These are phyloP conservation scores for Plasmodium falciparum DNA, from an alignment of 169 alveolate species.

Conservation along the genomic window DNA sequence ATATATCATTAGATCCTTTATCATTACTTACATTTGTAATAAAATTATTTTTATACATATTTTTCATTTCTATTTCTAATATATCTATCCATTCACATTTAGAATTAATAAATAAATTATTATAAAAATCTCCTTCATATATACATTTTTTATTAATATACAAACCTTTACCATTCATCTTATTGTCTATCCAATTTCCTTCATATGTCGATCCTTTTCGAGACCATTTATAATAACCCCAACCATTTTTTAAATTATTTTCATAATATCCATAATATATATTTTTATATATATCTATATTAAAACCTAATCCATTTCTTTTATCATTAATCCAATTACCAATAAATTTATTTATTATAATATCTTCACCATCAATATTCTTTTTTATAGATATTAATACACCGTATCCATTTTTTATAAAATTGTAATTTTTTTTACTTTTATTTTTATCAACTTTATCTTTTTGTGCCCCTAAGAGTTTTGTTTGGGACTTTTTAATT, in stretches of 20 bases:
- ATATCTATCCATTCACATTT: constrained; percentile 69
- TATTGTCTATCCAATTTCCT: constrained; percentile 52
- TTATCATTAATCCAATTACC: constrained; percentile 72
- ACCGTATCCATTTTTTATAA: constrained; percentile 68
- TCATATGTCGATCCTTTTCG: constrained; percentile 37
- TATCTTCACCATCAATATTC: constrained; percentile 33
- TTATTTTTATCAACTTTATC: constrained; percentile 46
- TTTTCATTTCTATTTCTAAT: constrained; percentile 27
- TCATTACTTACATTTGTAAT: background rate
- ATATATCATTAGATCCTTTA: background rate
- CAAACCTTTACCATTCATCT: constrained; percentile 64
- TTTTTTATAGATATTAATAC: constrained; percentile 37
- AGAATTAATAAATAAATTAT: constrained; percentile 42
- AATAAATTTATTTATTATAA: constrained; percentile 43
- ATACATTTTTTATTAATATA: constrained; percentile 32
- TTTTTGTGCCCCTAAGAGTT: background rate
- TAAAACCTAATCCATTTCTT: constrained; percentile 70
- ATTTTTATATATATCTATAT: constrained; percentile 48
- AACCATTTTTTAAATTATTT: constrained; percentile 60
- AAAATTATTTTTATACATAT: background rate
- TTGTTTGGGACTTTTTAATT: constrained; percentile 25
- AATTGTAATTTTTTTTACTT: constrained; percentile 22
- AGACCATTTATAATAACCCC: constrained; percentile 61
- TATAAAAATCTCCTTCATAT: constrained; percentile 55
- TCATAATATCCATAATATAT: constrained; percentile 69